Base-by-base conservation (phyloP, 148 eudicot genomes). In the Limonium bicolor region DNA sequence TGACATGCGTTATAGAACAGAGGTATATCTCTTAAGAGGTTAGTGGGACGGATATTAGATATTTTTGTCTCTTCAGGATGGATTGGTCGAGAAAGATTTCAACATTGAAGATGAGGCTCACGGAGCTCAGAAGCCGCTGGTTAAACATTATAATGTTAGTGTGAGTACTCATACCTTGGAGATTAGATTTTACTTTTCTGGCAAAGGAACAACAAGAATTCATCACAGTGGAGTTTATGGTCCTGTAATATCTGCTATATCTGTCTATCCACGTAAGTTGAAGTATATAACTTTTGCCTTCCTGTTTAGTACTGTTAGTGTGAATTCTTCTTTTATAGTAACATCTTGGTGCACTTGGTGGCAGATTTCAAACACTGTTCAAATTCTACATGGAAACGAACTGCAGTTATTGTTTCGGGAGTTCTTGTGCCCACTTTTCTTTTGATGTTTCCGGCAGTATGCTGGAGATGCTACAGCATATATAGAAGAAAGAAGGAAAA, bases 171-270 rank as follows among this genome's bases (percentile, higher is more conserved):
- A 59, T 58, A 38, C 54, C 17, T 46, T 82, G 50, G 77, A 74
- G 69, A 69, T 82, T 50, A 65, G 67, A 25, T 67, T 82, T 65
- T 57, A 72, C 26, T 82, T 82, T 86, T 64, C 74, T 48, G 72
- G 86, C 48, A 78, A 51, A 61, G 94, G 94, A 58, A 82, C 94
- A 51, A 75, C 86, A 23, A 68, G 82, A 12, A 65, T 78, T 65
- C 94, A 86, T 32, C 24, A 34, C 3, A 67, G 83, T 60, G 86
- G 86, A 50, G 80, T 59, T 46, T 82, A 82, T 58, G 94, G 94
- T 18, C 76, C 94, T 33, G 70, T 82, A 22, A 33, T 82, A 47
- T 78, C 94, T 51, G 94, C 94, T 47, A 82, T 82, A 33, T 72
- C 79, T 9, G 80, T 75, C 6, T 45, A 60, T 53, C 78, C 77